Base-by-base conservation (phyloP, 2,329 filamentous ascomycete genomes). In the Fusarium buxicola region DNA sequence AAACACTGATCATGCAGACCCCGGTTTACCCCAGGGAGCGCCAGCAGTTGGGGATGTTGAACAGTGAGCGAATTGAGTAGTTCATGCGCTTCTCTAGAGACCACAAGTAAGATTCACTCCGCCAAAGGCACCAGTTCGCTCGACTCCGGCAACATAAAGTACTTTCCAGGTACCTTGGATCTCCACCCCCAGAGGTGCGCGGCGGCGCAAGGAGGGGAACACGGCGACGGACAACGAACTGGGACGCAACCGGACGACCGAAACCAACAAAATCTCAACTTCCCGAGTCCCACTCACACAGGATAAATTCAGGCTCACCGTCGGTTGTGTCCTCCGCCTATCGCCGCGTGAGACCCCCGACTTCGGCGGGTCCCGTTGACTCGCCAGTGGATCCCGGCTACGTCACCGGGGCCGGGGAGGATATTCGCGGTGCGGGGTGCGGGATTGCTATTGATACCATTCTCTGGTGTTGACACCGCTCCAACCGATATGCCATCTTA, bases 241-340 rank as follows among this genome's bases (percentile, higher is more conserved):
- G 16, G 35, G 18, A 15, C 40, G 27, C 40, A 31, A 10, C 34
- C 18, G 25, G 35, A 21, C n/a, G 36, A 13, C 30, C 43, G 25
- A 38, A 40, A 38, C 25, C 34, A 63, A 32, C 51, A 31, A 35
- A 58, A 55, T 54, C 40, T 41, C 53, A 52, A 59, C 15, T 63
- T 31, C 43, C 46, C 30, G 12, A 41, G 61, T 65, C 49, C 62
- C 63, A 66, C 63, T 50, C 63, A 66, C 63, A 63, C 58, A 53
- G 55, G 61, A 36, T 46, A 41, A 47, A 30, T 50, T 43, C 50
- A 64, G 46, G 60, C 48, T 64, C 60, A 34, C 38, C 32, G 30
- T 52, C 38, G 15, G 25, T 50, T 54, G 47, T 52, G 38, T 39
- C 43, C 35, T 56, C 44, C 52, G 53, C 67, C 67, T 70, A 69